Base-by-base conservation (phyloP, 1,139 yeast species). In the Hanseniaspora sp. region DNA sequence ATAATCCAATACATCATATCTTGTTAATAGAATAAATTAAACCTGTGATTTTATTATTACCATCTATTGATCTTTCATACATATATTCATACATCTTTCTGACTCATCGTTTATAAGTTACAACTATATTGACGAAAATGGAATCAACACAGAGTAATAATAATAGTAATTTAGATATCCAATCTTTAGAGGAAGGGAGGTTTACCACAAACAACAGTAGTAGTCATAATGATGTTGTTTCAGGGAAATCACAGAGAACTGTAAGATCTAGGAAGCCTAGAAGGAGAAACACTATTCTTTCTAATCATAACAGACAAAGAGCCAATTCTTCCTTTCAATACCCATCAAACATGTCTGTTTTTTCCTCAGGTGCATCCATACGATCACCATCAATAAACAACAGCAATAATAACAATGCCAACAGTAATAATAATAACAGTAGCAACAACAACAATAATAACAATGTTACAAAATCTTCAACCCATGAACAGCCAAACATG, bases 271-370 rank as follows among this genome's bases (percentile, higher is more conserved):
- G 46, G 13, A 48, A 33, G 34, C 39, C 17, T 2, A 51, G 31
- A 23, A 34, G 54, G 31, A 44, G 37, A 33, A 39, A 34, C 17
- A 51, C 54, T 1, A 17, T 44, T 11, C 33, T 41, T 12, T 44
- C 48, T 7, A 48, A 34, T 28, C 13, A 42, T 5, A 46, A 38
- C 11, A 37, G 56, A 35, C 48, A 28, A 29, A 54, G 53, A 48
- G 46, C 45, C 4, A 54, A 54, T 23, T 54, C 56, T 6, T 54
- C 56, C 7, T 54, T 54, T 33, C 56, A 54, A 31, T 54, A 54
- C 12, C 49, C 49, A 12, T 44, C 54, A 3, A 51, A 45, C 28
- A 51, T 39, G 49, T 44, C 54, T 18, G 48, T 33, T 1, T 51
- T 31, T 13, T 51, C 54, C 17, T 18, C 48, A 6, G 54, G 54